phyloP scores from a whole-genome alignment of 1,139 yeast genomes.

The Yamadazyma sp. region DNA sequence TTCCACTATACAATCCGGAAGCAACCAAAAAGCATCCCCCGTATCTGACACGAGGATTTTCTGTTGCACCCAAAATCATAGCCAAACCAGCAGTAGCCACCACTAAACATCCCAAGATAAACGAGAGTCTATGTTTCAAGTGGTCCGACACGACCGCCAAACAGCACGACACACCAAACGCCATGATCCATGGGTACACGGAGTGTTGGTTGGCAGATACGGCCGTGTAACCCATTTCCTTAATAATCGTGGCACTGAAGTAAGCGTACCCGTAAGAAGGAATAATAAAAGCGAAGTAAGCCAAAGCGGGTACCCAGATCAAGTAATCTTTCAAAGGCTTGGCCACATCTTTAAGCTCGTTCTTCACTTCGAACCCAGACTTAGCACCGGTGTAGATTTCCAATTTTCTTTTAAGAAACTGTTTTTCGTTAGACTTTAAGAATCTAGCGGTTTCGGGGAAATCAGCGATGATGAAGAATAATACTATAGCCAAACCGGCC shows the following conservation, averaged over 20 bases:
- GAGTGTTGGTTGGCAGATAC: conserved; percentile 66
- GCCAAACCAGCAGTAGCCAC: conserved; percentile 57
- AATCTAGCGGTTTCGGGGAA: conserved; percentile 55
- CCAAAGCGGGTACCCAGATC: conserved; percentile 57
- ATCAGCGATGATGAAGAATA: conserved; percentile 55
- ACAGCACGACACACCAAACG: conserved; percentile 55
- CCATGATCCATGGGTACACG: conserved; percentile 70
- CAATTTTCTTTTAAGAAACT: conserved; percentile 53
- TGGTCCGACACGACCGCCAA: conserved; percentile 51
- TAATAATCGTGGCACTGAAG: conserved; percentile 65
- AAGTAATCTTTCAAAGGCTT: conserved; percentile 47
- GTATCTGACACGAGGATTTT: conserved; percentile 48
- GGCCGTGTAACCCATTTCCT: conserved; percentile 57
- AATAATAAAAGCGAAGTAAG: conserved; percentile 62
- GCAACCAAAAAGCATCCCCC: conserved; percentile 73
- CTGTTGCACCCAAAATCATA: conserved; percentile 43
- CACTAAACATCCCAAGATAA: conserved; percentile 39
- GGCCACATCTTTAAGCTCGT: conserved; percentile 39
- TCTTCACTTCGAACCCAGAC: conserved; percentile 53
- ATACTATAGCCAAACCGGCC: conserved; percentile 54
- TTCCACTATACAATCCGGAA: conserved; percentile 64
- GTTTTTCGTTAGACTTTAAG: conserved; percentile 46
- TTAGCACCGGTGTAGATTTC: conserved; percentile 51
- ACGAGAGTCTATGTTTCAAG: conserved; percentile 46
- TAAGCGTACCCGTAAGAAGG: conserved; percentile 74